phyloP scores from a whole-genome alignment of 169 alveolate genomes.

The Theileria orientalis region DNA sequence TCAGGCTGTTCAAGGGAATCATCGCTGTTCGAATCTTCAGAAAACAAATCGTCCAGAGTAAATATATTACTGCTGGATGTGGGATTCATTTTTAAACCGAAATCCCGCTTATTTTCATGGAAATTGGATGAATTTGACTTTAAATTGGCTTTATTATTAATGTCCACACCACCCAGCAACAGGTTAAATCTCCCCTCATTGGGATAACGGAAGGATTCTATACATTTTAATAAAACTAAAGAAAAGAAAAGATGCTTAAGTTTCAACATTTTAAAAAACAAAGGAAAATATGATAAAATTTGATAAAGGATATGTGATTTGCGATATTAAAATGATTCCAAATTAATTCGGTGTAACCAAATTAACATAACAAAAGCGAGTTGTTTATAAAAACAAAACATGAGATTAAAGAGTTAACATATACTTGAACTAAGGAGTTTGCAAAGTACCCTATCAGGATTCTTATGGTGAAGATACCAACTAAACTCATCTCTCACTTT shows the following conservation, averaged over 20 bases:
- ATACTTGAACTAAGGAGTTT: too few species aligned
- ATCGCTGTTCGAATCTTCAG: not conserved
- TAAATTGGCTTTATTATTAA: not conserved
- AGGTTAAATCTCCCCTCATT: not conserved
- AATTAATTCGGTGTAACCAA: not conserved
- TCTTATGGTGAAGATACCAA: conserved; percentile 18
- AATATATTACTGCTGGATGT: not conserved
- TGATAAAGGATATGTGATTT: not conserved
- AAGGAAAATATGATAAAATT: not conserved
- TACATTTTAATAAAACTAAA: not conserved
- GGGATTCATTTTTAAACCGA: not conserved
- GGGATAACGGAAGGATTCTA: conserved; percentile 14
- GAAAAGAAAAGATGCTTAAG: not conserved
- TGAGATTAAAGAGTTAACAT: not conserved
- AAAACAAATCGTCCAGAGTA: not conserved
- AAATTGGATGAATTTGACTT: not conserved
- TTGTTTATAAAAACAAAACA: not conserved
- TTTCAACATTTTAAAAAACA: not conserved
- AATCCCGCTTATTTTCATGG: not conserved
- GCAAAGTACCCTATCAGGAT: not conserved
- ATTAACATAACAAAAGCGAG: not conserved
- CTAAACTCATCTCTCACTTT: not conserved
- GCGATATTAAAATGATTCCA: not conserved
- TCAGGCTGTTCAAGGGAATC: not conserved
- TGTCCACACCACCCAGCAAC: not conserved